Evolutionary conservation across 2,329 filamentous ascomycete species (phyloP).

Genomic region (Nannizzia gypsea): DNA sequence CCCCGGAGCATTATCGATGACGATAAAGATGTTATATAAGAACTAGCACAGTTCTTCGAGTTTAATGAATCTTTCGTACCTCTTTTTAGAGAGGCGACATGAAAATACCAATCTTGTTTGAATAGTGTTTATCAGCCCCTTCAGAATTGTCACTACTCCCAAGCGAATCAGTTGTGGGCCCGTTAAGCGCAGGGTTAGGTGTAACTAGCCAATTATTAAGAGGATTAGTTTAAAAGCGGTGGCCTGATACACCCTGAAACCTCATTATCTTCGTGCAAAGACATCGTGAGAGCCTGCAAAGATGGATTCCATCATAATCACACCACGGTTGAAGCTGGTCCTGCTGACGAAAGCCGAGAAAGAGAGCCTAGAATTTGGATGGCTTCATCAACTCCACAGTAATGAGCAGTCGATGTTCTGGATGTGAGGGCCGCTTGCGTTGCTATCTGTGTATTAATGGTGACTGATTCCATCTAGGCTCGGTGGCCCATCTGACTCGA

Average conservation of each 20-base stretch:
- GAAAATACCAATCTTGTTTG: too few species aligned
- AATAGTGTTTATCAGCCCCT: too few species aligned
- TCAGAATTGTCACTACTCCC: too few species aligned
- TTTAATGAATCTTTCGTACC: too few species aligned
- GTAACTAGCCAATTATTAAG: too few species aligned
- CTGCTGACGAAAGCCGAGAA: background rate
- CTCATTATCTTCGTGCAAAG: background rate
- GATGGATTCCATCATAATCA: background rate
- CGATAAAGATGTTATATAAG: too few species aligned
- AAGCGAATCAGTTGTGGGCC: too few species aligned
- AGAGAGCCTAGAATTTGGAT: background rate
- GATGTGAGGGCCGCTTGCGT: background rate
- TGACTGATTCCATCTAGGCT: background rate
- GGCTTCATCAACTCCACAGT: background rate
- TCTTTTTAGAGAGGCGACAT: too few species aligned
- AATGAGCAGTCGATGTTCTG: constrained; percentile 4
- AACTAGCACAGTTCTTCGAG: too few species aligned
- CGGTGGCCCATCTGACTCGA: background rate
- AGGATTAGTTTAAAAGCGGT: background rate
- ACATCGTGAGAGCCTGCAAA: background rate
- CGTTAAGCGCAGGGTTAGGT: too few species aligned
- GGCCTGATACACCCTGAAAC: background rate
- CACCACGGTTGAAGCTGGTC: background rate
- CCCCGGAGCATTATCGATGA: too few species aligned
- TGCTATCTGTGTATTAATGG: background rate